Percentiles rank a stretch among this genome's conserved stretches.
Conservation (phyloP, 2,329 filamentous ascomycete species). For the Pseudogymnoascus sp. region DNA sequence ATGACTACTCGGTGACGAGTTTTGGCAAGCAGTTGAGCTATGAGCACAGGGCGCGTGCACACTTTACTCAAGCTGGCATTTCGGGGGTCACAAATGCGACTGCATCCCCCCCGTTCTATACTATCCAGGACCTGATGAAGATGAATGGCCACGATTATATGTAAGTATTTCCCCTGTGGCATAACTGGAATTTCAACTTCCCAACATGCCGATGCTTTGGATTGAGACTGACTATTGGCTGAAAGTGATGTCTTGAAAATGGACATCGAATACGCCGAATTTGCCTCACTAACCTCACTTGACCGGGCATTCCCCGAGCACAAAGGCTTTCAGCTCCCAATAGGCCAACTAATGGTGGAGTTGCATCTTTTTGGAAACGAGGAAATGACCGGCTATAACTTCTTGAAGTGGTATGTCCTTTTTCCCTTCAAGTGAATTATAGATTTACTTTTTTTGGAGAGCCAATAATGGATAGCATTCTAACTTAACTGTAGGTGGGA, state of each 20-base stretch:
- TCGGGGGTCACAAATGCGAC: constrained; percentile 22
- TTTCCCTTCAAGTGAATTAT: not conserved
- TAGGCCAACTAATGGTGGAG: constrained; percentile 19
- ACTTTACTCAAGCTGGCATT: constrained; percentile 30
- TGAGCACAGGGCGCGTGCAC: constrained; percentile 17
- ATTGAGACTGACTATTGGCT: constrained; percentile 3
- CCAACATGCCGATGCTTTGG: not conserved
- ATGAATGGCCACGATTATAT: constrained; percentile 33
- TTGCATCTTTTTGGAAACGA: constrained; percentile 19
- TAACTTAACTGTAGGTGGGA: constrained; percentile 18
- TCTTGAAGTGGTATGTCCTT: constrained; percentile 18
- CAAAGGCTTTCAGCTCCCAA: constrained; percentile 13
- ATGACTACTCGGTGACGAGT: constrained; percentile 31
- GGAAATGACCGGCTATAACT: constrained; percentile 16
- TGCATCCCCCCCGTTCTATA: constrained; percentile 26
- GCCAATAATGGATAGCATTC: not conserved
- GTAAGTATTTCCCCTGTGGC: constrained; percentile 10
- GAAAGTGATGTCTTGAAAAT: constrained; percentile 33
- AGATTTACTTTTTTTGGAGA: not conserved
- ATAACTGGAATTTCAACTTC: not conserved
- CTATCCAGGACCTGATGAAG: constrained; percentile 31
- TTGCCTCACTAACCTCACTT: constrained; percentile 25
- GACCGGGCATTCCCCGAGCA: constrained; percentile 16
- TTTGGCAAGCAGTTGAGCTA: constrained; percentile 21
- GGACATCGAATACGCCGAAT: constrained; percentile 33